Evolutionary conservation across 73 alveolate genomes (phyloP), one percentile per base, ranked within the genome.

Genomic region (Paramecium pentaurelia): DNA sequence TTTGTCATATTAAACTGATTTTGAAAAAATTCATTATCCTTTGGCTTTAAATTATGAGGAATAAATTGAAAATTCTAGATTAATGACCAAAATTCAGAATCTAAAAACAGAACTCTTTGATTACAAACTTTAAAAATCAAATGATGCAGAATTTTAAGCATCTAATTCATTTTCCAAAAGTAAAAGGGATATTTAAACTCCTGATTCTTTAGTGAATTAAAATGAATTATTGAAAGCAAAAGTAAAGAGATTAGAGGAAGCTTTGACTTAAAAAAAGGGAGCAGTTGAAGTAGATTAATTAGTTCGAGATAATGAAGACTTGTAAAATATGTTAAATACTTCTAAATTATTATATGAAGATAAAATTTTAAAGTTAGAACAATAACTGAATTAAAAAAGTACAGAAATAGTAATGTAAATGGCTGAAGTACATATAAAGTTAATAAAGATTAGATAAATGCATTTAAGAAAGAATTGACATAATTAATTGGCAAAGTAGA

Each of bases 11-110:
- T 30, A 71, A 28, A 89, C 83, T 2, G 51, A 38, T 28, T 77
- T 71, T 47, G 92, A 89, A 64, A 89, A 89, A 44, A 71, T 71
- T 40, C 94, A 89, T 30, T 89, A 89, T 73, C 94, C 94, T 42
- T 68, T 88, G 28, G 64, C 94, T 7, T 51, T 88, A 44, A 88
- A 88, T 88, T 51, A 60, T 32, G 94, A 89, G 2, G 85, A 89
- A 16, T 27, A 71, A 42, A 71, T 71, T 12, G 94, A 89, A 34
- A 42, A 59, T 5, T 28, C 90, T 4, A 71, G 51, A 37, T 47
- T 89, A 4, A 89, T 71, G 71, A 60, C 75, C 3, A 89, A 71
- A 47, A 89, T 89, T 5, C 12, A 89, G 54, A 71, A 71, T 70
- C 16, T 89, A 2, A 71, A 71, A 45, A 89, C 71, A 44, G 92